Percentiles rank a stretch among this genome's conserved stretches.
These are phyloP conservation scores for Verticillium zaregamsianum DNA, from an alignment of 2,329 filamentous ascomycete genomes.

Conservation along the genomic window DNA sequence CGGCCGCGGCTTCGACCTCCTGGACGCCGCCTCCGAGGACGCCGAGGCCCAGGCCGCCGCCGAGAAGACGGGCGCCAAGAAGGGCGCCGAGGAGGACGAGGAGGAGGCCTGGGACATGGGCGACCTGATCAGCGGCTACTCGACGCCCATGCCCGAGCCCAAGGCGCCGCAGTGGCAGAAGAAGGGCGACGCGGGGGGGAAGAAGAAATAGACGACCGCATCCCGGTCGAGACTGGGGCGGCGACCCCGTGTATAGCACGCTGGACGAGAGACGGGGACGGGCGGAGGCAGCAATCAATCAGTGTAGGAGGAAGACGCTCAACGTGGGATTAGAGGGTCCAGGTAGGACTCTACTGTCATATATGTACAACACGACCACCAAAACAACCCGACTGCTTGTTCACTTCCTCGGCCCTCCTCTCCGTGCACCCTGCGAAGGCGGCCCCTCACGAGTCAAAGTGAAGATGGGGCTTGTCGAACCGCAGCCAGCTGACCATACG, in stretches of 20 bases:
- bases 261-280: background rate
- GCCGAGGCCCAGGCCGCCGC: slow-evolving; percentile 17
- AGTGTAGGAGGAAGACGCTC: background rate
- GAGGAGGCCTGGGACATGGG: slow-evolving; percentile 29
- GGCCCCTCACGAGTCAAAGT: background rate
- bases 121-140: slow-evolving; percentile 51
- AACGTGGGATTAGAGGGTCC: slow-evolving; percentile 4
- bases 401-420: background rate
- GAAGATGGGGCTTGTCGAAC: background rate
- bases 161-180: slow-evolving; percentile 28
- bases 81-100: background rate
- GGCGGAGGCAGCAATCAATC: background rate
- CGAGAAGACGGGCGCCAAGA: slow-evolving; percentile 10
- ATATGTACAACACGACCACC: slow-evolving; percentile 16
- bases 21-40: slow-evolving; percentile 22
- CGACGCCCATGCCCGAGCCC: slow-evolving; percentile 25
- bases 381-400: background rate
- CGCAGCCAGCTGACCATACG: background rate
- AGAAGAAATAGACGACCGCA: slow-evolving; percentile 17
- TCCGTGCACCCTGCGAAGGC: background rate
- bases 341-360: slow-evolving; percentile 12
- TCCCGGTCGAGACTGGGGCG: background rate
- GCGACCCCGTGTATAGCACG: background rate
- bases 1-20: slow-evolving; percentile 76
- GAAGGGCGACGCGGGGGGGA: slow-evolving; percentile 29